Percentiles rank a stretch among this genome's conserved stretches.
Evolutionary conservation across 2,329 filamentous ascomycete species (phyloP).

Genomic region (Dactylonectria estremocensis): DNA sequence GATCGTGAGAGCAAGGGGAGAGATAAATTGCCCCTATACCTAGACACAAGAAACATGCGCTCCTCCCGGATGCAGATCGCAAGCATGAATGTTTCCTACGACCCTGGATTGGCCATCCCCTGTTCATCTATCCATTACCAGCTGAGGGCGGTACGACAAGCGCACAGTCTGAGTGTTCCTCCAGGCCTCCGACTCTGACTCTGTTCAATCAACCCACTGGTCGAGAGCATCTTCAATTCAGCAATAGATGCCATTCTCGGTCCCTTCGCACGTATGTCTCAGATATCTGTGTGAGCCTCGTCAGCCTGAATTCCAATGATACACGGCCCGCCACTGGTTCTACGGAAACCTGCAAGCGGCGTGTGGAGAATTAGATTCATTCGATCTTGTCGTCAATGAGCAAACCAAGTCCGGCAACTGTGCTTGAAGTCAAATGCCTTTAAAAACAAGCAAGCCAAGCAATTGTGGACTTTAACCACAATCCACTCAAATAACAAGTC

Average conservation of each 20-base stretch:
- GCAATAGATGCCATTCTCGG: background rate
- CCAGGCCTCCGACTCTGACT: background rate
- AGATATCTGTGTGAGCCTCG: no score
- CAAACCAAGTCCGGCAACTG: no score
- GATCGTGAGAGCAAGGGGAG: background rate
- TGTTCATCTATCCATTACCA: constrained; percentile 11
- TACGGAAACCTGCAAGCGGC: no score
- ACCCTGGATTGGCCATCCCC: background rate
- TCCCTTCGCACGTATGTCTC: no score
- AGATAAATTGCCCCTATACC: constrained; percentile 5
- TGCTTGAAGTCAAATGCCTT: no score
- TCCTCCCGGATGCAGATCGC: background rate
- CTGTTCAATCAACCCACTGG: background rate
- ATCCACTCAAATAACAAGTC: no score
- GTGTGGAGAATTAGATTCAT: no score
- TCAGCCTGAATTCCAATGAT: no score
- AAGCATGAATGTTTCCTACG: background rate
- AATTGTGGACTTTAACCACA: no score
- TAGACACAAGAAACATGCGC: constrained; percentile 1
- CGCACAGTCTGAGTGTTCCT: background rate
- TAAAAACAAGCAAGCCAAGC: no score
- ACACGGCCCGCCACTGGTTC: no score
- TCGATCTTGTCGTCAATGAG: no score
- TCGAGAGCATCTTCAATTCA: background rate
- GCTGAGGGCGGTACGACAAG: background rate